phyloP scores from a whole-genome alignment of 352 stramenopile genomes.

The Globisporangium perplexum region DNA sequence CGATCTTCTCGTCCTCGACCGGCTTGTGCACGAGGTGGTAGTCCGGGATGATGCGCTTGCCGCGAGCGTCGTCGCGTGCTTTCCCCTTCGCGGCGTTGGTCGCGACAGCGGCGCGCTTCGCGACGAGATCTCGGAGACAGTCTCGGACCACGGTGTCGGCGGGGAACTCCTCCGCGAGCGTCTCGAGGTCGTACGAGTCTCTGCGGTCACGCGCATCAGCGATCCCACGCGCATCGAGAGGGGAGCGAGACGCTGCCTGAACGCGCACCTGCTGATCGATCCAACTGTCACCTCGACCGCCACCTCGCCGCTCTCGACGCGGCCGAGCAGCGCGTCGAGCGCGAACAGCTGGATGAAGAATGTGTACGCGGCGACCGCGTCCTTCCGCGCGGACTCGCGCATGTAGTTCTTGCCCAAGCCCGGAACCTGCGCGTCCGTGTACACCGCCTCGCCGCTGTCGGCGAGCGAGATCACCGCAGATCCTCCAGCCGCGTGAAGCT shows the following conservation, averaged over 20 bases:
- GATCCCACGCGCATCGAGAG: neutral
- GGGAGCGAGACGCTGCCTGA: neutral
- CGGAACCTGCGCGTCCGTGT: slow-evolving; percentile 63
- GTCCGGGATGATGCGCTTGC: slow-evolving; percentile 59
- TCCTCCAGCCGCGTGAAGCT: slow-evolving; percentile 27
- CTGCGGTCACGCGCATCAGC: slow-evolving; percentile 2
- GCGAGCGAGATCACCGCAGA: slow-evolving; percentile 31
- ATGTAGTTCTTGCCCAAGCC: slow-evolving; percentile 87
- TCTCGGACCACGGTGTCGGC: slow-evolving; percentile 27
- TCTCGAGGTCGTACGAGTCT: slow-evolving; percentile 27
- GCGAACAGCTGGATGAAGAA: slow-evolving; percentile 83
- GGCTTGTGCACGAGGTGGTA: slow-evolving; percentile 65
- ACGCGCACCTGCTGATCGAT: slow-evolving; percentile 24
- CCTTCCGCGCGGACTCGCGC: slow-evolving; percentile 45
- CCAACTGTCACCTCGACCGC: slow-evolving; percentile 24
- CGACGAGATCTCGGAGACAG: slow-evolving; percentile 58
- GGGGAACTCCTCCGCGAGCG: slow-evolving; percentile 41
- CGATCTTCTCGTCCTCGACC: slow-evolving; percentile 30
- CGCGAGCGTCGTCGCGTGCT: slow-evolving; percentile 61
- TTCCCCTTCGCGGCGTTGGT: slow-evolving; percentile 64
- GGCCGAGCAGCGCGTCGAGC: slow-evolving; percentile 44
- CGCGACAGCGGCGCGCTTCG: slow-evolving; percentile 40
- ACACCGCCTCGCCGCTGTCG: slow-evolving; percentile 45
- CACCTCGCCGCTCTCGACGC: slow-evolving; percentile 25
- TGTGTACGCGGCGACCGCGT: slow-evolving; percentile 65